Percentiles rank a stretch among this genome's conserved stretches.
Conservation (phyloP, 73 alveolate species). For the Paramecium bursaria region DNA sequence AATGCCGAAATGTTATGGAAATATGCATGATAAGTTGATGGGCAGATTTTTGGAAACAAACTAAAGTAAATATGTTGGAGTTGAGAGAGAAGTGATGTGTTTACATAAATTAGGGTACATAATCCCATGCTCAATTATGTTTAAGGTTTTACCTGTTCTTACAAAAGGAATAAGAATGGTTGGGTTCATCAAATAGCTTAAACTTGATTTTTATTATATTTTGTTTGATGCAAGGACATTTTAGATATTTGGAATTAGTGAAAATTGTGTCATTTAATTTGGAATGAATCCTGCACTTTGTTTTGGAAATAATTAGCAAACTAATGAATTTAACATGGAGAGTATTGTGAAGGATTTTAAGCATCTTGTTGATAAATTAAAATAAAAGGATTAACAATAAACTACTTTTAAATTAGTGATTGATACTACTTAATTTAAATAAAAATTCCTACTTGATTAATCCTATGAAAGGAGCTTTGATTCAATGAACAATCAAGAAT, state of each 20-base stretch:
- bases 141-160: conserved; percentile 51
- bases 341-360: neutral
- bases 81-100: conserved; percentile 57
- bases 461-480: neutral
- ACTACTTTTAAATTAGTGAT: conserved; percentile 35
- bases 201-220: conserved; percentile 44
- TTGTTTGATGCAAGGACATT: conserved; percentile 54
- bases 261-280: conserved; percentile 33
- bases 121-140: conserved; percentile 55
- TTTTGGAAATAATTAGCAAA: conserved; percentile 39
- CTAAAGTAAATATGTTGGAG: conserved; percentile 58
- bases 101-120: conserved; percentile 42
- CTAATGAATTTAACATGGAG: conserved; percentile 58
- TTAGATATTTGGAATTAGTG: conserved; percentile 40
- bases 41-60: conserved; percentile 49
- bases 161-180: conserved; percentile 60
- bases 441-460: conserved; percentile 53
- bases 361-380: conserved; percentile 7
- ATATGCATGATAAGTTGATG: conserved; percentile 68
- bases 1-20: conserved; percentile 65
- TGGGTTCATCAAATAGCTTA: conserved; percentile 29
- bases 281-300: conserved; percentile 50
- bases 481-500: neutral
- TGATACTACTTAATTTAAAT: conserved; percentile 47
- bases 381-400: conserved; percentile 12